Evolutionary conservation across 1,139 yeast species (phyloP).

Genomic region (Yamadazyma dendronema): DNA sequence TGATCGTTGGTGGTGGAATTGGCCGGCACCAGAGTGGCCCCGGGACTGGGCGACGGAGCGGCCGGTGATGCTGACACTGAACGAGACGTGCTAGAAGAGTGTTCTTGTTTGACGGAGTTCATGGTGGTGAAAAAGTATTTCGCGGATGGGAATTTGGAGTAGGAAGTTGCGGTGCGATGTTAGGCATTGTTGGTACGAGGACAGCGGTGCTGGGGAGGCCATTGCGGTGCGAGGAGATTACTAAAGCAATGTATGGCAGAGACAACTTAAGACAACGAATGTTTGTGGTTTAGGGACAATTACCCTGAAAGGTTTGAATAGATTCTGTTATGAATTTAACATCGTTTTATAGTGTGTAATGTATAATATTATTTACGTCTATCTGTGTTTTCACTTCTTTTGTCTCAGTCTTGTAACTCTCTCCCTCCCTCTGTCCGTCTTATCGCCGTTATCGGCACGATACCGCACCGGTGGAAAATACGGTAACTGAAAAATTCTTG

Average conservation of each 20-base stretch:
- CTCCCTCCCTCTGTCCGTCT: too few relatives aligned
- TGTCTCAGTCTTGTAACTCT: not conserved
- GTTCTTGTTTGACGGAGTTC: slow-evolving; percentile 5
- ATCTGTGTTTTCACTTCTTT: too few relatives aligned
- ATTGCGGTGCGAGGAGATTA: too few relatives aligned
- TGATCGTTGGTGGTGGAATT: slow-evolving; percentile 15
- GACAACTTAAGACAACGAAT: too few relatives aligned
- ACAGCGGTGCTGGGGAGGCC: not conserved
- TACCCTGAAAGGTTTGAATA: too few relatives aligned
- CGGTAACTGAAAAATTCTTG: slow-evolving; percentile 5
- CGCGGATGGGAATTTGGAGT: not conserved
- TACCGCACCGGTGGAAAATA: slow-evolving; percentile 1
- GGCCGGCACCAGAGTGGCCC: not conserved
- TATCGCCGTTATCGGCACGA: not conserved
- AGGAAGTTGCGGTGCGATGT: not conserved
- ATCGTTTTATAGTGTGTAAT: too few relatives aligned
- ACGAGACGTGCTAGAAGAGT: too few relatives aligned
- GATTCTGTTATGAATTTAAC: too few relatives aligned
- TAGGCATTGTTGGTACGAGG: not conserved
- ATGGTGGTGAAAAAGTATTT: not conserved
- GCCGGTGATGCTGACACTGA: not conserved
- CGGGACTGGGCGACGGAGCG: not conserved
- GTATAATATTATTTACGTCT: too few relatives aligned
- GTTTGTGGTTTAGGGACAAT: too few relatives aligned
- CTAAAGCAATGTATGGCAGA: too few relatives aligned